A percentile compares a stretch with the other conserved stretches of the same genome.
Evolutionary conservation across 2,329 filamentous ascomycete genomes (phyloP).

Genomic region (Aspergillus sp.): DNA sequence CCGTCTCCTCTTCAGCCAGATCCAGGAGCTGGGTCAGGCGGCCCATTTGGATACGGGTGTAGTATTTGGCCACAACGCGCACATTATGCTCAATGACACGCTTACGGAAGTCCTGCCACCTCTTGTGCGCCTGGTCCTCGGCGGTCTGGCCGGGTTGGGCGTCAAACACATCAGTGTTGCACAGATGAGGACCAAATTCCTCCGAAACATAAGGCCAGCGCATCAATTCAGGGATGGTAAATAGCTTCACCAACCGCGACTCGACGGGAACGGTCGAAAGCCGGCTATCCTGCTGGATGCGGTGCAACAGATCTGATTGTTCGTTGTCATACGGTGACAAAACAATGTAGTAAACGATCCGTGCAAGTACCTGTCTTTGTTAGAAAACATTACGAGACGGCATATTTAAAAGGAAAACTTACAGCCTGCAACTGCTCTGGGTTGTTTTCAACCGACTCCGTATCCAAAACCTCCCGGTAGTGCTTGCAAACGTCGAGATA

Average conservation of each 20-base stretch:
- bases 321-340: constrained; percentile 97
- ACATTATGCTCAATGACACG: constrained; percentile 99
- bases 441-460: constrained; percentile 88
- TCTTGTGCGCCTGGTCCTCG: constrained; percentile 73
- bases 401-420: constrained; percentile 32
- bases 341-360: constrained; percentile 96
- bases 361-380: constrained; percentile 61
- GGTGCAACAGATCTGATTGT: constrained; percentile 92
- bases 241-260: constrained; percentile 81
- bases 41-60: constrained; percentile 90
- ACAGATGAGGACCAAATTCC: constrained; percentile 81
- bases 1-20: constrained; percentile 88
- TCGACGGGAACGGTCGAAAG: constrained; percentile 72
- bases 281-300: constrained; percentile 77
- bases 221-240: constrained; percentile 95
- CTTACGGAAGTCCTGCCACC: constrained; percentile 94
- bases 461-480: constrained; percentile 94
- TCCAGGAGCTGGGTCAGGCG: constrained; percentile 87
- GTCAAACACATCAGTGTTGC: constrained; percentile 83
- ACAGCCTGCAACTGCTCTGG: constrained; percentile 77
- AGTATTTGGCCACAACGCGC: constrained; percentile 95
- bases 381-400: not conserved
- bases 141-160: constrained; percentile 53
- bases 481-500: constrained; percentile 98
- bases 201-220: constrained; percentile 91